Evolutionary conservation across 371 early-diverging fungal species (phyloP).

Genomic region (Homolaphlyctis polyrhiza): DNA sequence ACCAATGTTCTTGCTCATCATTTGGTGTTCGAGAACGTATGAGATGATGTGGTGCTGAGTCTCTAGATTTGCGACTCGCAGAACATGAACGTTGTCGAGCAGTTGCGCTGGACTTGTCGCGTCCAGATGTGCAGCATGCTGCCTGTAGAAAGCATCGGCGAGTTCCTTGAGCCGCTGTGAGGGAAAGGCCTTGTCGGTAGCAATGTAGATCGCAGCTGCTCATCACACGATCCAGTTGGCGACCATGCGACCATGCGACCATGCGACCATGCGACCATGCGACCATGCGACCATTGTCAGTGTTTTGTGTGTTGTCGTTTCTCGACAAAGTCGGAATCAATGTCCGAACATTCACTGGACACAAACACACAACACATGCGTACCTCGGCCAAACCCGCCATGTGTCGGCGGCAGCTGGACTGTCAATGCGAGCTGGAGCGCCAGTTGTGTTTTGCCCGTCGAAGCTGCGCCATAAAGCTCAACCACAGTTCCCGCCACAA

Average conservation of each 20-base stretch:
- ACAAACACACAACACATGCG: conserved; percentile 22
- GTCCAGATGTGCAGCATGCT: conserved; percentile 7
- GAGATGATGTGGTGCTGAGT: conserved; percentile 63
- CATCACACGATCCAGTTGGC: background rate
- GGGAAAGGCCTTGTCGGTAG: conserved; percentile 62
- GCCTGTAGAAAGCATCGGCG: background rate
- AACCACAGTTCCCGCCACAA: conserved; percentile 52
- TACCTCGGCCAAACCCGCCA: conserved; percentile 61
- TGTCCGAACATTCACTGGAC: conserved; percentile 15
- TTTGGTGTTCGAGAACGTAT: conserved; percentile 63
- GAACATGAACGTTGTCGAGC: conserved; percentile 48
- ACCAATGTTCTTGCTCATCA: conserved; percentile 46
- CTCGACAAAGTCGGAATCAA: too few species aligned
- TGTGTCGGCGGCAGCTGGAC: conserved; percentile 51
- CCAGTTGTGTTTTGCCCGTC: conserved; percentile 76
- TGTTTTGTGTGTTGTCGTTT: too few species aligned
- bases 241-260: background rate
- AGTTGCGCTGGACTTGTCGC: conserved; percentile 15
- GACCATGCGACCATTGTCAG: too few species aligned
- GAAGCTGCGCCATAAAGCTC: conserved; percentile 52
- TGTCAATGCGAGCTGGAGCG: conserved; percentile 68
- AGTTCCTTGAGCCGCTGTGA: conserved; percentile 22
- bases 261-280: too few species aligned
- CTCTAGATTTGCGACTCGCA: conserved; percentile 62
- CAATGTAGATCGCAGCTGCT: conserved; percentile 49